These are phyloP conservation scores for Aureobasidium melanogenum DNA, from an alignment of 2,329 filamentous ascomycete genomes.

Conservation along the genomic window DNA sequence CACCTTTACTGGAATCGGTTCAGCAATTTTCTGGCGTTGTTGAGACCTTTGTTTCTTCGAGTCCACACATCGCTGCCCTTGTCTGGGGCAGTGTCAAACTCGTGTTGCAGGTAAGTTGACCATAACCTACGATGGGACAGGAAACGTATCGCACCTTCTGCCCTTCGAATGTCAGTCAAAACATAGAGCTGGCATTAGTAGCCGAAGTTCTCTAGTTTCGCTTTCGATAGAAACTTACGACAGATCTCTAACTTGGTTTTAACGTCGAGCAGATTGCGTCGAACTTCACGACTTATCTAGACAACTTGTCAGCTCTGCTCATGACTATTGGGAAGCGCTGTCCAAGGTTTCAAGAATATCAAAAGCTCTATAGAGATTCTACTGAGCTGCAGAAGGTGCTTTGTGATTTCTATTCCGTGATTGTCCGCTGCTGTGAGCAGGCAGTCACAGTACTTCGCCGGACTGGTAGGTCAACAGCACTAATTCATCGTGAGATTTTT, in stretches of 20 bases:
- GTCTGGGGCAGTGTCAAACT: not conserved
- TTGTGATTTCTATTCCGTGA: not conserved
- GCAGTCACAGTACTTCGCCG: not conserved
- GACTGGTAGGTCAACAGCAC: not conserved
- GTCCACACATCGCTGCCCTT: not conserved
- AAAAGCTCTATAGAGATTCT: not conserved
- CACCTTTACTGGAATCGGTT: not conserved
- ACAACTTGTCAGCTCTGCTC: not conserved
- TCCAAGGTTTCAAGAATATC: not conserved
- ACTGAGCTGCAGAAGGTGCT: not conserved
- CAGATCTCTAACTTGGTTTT: too few relatives aligned
- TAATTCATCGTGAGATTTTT: too few relatives aligned
- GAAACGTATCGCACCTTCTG: not conserved
- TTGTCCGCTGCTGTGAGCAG: not conserved
- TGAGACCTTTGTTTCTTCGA: not conserved
- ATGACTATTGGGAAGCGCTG: not conserved
- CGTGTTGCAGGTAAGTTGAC: not conserved
- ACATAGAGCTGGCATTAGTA: too few relatives aligned
- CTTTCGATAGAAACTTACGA: too few relatives aligned
- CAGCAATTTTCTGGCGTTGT: not conserved
- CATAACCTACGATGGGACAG: not conserved
- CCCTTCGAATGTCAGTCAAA: too few relatives aligned
- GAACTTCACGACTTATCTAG: not conserved
- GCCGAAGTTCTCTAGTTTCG: too few relatives aligned
- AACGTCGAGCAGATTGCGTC: not conserved